These are phyloP conservation scores for Kregervanrija pseudodelftensis DNA, from an alignment of 805 yeast species.

Conservation along the genomic window DNA sequence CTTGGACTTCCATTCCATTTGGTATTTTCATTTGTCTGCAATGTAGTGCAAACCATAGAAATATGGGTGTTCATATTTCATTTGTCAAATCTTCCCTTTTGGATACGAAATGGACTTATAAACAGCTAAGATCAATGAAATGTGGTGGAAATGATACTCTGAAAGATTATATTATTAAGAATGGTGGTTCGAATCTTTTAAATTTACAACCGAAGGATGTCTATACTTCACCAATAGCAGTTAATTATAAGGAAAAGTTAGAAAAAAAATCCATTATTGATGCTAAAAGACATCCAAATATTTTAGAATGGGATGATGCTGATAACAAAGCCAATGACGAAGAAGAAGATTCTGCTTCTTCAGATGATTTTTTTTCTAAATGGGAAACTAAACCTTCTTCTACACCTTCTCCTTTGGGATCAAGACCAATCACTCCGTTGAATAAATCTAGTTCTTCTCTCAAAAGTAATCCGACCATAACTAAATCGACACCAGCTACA, in stretches of 20 bases:
- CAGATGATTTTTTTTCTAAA: slow-evolving; percentile 84
- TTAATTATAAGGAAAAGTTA: slow-evolving; percentile 71
- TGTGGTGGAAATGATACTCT: slow-evolving; percentile 90
- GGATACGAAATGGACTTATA: slow-evolving; percentile 84
- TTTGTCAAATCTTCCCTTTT: slow-evolving; percentile 88
- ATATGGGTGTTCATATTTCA: slow-evolving; percentile 91
- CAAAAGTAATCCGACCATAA: slow-evolving; percentile 22
- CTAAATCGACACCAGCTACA: slow-evolving; percentile 19
- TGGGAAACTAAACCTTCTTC: slow-evolving; percentile 76
- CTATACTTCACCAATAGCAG: slow-evolving; percentile 77
- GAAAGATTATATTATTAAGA: slow-evolving; percentile 71
- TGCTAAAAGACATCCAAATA: slow-evolving; percentile 62
- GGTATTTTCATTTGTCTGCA: slow-evolving; percentile 90
- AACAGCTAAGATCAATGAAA: slow-evolving; percentile 85
- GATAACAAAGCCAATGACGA: slow-evolving; percentile 33
- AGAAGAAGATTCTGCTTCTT: slow-evolving; percentile 47
- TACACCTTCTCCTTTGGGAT: slow-evolving; percentile 39
- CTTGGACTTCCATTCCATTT: slow-evolving; percentile 97
- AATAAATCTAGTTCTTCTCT: slow-evolving; percentile 11
- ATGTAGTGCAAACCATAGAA: slow-evolving; percentile 93
- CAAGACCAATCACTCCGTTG: slow-evolving; percentile 38
- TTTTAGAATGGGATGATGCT: slow-evolving; percentile 55
- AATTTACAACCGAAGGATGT: slow-evolving; percentile 65
- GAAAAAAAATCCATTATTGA: slow-evolving; percentile 63
- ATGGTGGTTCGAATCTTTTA: slow-evolving; percentile 76